These are phyloP conservation scores for Durotheca rogersii DNA, from an alignment of 495 filamentous ascomycete genomes.

Conservation along the genomic window DNA sequence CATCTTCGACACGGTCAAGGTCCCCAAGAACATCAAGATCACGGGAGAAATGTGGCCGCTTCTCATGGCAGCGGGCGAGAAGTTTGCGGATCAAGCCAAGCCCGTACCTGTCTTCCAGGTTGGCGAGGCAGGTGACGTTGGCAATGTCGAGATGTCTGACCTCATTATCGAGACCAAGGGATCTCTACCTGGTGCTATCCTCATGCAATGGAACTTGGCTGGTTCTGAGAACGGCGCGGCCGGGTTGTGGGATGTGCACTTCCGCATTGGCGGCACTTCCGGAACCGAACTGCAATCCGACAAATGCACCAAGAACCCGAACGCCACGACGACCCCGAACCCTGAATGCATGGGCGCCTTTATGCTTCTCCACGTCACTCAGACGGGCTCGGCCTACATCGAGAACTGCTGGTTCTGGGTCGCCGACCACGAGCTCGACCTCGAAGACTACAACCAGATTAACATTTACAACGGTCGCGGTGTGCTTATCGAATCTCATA, in stretches of 20 bases:
- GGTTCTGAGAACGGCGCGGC: constrained; percentile 64
- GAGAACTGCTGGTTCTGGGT: constrained; percentile 98
- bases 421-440: constrained; percentile 88
- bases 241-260: constrained; percentile 91
- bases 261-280: constrained; percentile 78
- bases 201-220: constrained; percentile 89
- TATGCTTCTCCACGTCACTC: constrained; percentile 77
- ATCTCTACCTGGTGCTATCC: constrained; percentile 78
- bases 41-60: constrained; percentile 90
- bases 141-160: constrained; percentile 80
- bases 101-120: constrained; percentile 75
- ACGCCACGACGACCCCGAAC: constrained; percentile 52
- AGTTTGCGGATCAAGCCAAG: constrained; percentile 68
- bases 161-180: constrained; percentile 78
- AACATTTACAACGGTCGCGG: constrained; percentile 92
- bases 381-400: constrained; percentile 69
- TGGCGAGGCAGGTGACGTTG: constrained; percentile 74
- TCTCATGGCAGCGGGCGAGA: constrained; percentile 74
- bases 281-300: constrained; percentile 79
- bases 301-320: constrained; percentile 71
- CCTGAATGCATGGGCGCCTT: constrained; percentile 70
- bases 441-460: constrained; percentile 73
- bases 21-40: constrained; percentile 77
- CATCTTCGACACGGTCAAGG: constrained; percentile 76
- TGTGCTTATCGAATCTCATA: constrained; percentile 68